These are phyloP conservation scores for Cladorrhinum samala DNA, from an alignment of 495 filamentous ascomycete species.

Conservation along the genomic window DNA sequence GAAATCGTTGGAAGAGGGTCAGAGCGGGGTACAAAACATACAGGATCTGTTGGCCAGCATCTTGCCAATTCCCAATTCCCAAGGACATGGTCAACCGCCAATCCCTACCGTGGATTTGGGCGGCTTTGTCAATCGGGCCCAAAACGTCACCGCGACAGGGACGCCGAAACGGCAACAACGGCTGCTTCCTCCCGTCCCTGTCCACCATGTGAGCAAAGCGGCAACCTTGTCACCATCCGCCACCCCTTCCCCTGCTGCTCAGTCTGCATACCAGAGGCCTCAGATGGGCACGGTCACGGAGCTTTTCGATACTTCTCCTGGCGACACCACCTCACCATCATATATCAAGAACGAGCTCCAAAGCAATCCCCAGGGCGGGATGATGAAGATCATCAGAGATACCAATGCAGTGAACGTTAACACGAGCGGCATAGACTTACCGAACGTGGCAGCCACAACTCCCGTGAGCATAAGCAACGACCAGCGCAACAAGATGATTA, in stretches of 20 bases:
- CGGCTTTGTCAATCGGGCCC: slow-evolving; percentile 50
- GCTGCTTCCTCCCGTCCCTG: slow-evolving; percentile 41
- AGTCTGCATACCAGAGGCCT: slow-evolving; percentile 20
- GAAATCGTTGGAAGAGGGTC: slow-evolving; percentile 49
- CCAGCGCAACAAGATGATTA: slow-evolving; percentile 73
- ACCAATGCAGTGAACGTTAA: slow-evolving; percentile 55
- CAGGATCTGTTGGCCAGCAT: slow-evolving; percentile 66
- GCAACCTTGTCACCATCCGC: slow-evolving; percentile 24
- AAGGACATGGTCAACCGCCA: slow-evolving; percentile 26
- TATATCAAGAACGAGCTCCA: slow-evolving; percentile 44
- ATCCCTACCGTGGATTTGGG: slow-evolving; percentile 64
- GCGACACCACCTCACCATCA: slow-evolving; percentile 32
- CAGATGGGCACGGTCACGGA: slow-evolving; percentile 44
- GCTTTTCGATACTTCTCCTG: slow-evolving; percentile 37
- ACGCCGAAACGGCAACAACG: slow-evolving; percentile 42
- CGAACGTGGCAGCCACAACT: slow-evolving; percentile 67
- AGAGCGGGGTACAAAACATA: slow-evolving; percentile 59
- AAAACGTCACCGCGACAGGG: slow-evolving; percentile 30
- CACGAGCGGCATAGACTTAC: slow-evolving; percentile 55
- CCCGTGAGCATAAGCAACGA: slow-evolving; percentile 64
- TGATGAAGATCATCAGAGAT: slow-evolving; percentile 82
- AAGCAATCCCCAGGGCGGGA: slow-evolving; percentile 57
- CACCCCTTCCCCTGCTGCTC: slow-evolving; percentile 20
- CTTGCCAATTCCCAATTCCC: slow-evolving; percentile 46
- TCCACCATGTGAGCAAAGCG: slow-evolving; percentile 24